These are phyloP conservation scores for Arctium lappa DNA, from an alignment of 129 eudicot species.

Conservation along the genomic window DNA sequence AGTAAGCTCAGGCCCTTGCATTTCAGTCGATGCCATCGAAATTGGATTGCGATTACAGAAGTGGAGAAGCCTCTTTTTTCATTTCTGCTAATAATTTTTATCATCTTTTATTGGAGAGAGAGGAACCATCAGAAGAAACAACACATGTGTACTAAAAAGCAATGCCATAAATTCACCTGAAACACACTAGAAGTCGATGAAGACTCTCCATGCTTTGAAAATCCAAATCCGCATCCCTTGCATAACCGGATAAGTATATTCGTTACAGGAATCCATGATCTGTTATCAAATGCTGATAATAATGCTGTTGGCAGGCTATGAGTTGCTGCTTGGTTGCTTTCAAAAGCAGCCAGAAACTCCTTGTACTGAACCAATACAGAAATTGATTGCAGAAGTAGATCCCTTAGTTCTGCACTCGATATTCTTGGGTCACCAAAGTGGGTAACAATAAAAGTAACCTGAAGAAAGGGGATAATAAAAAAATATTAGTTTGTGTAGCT, in stretches of 20 bases:
- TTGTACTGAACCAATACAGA: conserved; percentile 88
- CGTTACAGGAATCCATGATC: conserved; percentile 96
- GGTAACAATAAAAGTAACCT: conserved; percentile 87
- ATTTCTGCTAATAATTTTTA: too few relatives aligned
- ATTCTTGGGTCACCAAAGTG: conserved; percentile 93
- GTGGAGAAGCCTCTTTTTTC: too few relatives aligned
- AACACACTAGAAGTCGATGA: conserved; percentile 66
- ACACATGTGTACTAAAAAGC: not conserved
- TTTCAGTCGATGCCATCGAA: too few relatives aligned
- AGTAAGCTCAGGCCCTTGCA: too few relatives aligned
- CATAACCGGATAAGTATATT: conserved; percentile 78
- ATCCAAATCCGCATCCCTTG: conserved; percentile 92
- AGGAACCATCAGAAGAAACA: not conserved
- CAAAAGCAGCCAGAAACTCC: conserved; percentile 78
- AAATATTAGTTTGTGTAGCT: conserved; percentile 12
- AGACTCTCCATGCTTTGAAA: conserved; percentile 79
- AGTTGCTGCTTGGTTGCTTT: conserved; percentile 85
- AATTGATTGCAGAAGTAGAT: conserved; percentile 93
- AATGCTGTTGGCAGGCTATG: conserved; percentile 70
- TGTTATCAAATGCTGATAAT: conserved; percentile 87
- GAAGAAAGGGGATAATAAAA: conserved; percentile 21
- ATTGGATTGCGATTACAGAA: too few relatives aligned
- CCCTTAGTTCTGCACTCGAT: conserved; percentile 88
- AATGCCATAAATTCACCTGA: conserved; percentile 47
- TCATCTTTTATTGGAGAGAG: not conserved